phyloP scores from a whole-genome alignment of 768 basidiomycete species.

The Daedaleopsis sinensis region DNA sequence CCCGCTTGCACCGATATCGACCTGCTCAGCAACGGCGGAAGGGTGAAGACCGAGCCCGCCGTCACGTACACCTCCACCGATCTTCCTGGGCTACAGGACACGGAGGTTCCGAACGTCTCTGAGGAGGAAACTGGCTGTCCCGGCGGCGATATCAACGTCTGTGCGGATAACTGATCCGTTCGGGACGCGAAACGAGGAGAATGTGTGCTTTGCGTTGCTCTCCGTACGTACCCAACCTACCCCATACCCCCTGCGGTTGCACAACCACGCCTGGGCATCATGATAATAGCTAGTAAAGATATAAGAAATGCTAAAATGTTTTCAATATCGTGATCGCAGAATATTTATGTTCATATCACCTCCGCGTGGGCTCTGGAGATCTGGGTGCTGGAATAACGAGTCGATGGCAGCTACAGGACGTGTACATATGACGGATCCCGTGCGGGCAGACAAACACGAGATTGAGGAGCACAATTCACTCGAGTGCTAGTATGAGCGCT shows the following conservation, averaged over 20 bases:
- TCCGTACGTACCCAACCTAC: neutral
- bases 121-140: neutral
- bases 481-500: neutral
- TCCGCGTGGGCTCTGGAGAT: no score
- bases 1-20: neutral
- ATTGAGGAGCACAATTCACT: neutral
- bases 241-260: neutral
- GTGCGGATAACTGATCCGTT: neutral
- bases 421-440: neutral
- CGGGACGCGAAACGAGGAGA: neutral
- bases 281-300: neutral
- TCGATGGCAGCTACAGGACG: neutral
- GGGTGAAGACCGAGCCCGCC: neutral
- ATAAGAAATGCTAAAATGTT: neutral
- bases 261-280: neutral
- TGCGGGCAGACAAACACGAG: neutral
- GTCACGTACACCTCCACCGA: neutral
- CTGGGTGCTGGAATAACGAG: no score
- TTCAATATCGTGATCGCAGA: no score
- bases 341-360: no score
- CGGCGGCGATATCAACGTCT: slow-evolving; percentile 7
- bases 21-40: neutral
- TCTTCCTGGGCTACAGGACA: no score
- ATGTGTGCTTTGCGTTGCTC: neutral
- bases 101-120: neutral